These are phyloP conservation scores for Capsicum rhomboideum DNA, from an alignment of 257 asterid species.

Conservation along the genomic window DNA sequence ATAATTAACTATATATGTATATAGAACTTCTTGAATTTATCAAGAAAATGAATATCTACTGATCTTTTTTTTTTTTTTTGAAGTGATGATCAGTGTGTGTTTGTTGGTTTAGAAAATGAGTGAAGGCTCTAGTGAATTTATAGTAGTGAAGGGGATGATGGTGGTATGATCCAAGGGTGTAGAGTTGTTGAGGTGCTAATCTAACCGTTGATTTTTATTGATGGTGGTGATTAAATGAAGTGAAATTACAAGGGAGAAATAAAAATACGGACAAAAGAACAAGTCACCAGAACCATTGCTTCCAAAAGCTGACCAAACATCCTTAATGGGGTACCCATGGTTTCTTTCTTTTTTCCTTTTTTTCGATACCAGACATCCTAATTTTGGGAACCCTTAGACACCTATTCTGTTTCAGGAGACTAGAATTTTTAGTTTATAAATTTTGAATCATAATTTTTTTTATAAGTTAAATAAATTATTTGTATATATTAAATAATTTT, in stretches of 20 bases:
- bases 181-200: conserved; percentile 4
- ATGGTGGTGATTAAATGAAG: conserved; percentile 43
- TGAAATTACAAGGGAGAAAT: conserved; percentile 15
- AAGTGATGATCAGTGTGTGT: not conserved
- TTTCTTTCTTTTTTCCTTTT: not conserved
- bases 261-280: conserved; percentile 26
- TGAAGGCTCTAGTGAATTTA: conserved; percentile 25
- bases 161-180: conserved; percentile 27
- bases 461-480: no score
- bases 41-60: no score
- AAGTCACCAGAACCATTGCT: conserved; percentile 35
- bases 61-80: no score
- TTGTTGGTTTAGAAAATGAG: conserved; percentile 6
- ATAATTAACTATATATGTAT: no score
- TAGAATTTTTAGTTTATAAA: not conserved
- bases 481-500: no score
- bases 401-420: not conserved
- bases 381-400: not conserved
- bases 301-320: conserved; percentile 28
- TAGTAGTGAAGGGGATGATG: conserved; percentile 10
- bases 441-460: no score
- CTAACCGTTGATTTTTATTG: conserved; percentile 29
- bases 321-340: not conserved
- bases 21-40: no score
- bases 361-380: not conserved